A percentile compares a stretch with the other conserved stretches of the same genome.
Evolutionary conservation across 106 monocot genomes (phyloP).

Genomic region (Amphibolis antarctica): DNA sequence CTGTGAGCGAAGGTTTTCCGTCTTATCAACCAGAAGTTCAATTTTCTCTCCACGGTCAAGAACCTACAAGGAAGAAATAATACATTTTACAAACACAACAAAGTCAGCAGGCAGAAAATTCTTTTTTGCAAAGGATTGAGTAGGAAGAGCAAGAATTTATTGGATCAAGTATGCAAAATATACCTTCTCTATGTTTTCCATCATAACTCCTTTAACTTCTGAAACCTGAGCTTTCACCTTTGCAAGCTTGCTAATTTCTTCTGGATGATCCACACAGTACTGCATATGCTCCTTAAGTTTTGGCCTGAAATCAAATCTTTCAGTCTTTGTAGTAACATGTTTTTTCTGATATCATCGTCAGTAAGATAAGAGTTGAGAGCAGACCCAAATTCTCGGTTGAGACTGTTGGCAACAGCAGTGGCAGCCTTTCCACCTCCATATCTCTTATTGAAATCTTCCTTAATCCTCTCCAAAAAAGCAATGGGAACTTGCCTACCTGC

Average conservation of each 20-base stretch:
- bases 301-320: constrained; percentile 12
- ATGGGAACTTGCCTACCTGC: constrained; percentile 47
- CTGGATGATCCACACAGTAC: constrained; percentile 47
- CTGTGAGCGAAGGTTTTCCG: constrained; percentile 49
- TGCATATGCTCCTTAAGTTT: constrained; percentile 57
- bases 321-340: background rate
- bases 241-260: constrained; percentile 45
- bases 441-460: constrained; percentile 46
- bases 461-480: constrained; percentile 43
- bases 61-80: constrained; percentile 19
- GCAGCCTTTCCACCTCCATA: constrained; percentile 56
- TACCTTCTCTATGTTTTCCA: constrained; percentile 69
- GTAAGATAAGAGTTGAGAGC: background rate
- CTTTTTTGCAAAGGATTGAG: background rate
- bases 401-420: constrained; percentile 33
- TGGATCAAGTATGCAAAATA: background rate
- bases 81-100: background rate
- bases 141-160: background rate
- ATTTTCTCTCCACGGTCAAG: constrained; percentile 63
- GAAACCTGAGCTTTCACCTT: constrained; percentile 58
- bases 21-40: constrained; percentile 52
- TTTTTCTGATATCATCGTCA: background rate
- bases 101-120: background rate
- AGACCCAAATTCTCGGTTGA: constrained; percentile 41
- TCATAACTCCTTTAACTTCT: constrained; percentile 60